Conservation (phyloP, 1,139 yeast species). For the Zhuliangozyma blackwelliae region DNA sequence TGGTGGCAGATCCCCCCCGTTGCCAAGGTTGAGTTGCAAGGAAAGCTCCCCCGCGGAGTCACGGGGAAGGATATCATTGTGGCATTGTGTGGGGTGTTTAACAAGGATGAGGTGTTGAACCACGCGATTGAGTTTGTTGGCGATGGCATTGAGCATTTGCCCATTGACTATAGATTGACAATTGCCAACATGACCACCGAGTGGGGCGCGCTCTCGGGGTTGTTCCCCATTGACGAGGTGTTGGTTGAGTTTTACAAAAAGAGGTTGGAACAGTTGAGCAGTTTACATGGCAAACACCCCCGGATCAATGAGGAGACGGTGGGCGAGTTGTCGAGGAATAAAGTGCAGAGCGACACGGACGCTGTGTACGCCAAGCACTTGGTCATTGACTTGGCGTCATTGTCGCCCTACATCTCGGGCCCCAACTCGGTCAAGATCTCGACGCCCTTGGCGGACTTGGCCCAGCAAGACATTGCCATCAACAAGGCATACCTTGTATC, state of each 20-base stretch:
- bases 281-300: constrained; percentile 90
- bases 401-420: constrained; percentile 91
- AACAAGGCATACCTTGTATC: constrained; percentile 97
- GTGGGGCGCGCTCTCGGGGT: constrained; percentile 98
- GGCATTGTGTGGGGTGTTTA: constrained; percentile 90
- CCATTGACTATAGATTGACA: constrained; percentile 89
- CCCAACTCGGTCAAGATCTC: constrained; percentile 96
- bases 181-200: constrained; percentile 99
- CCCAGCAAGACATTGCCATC: constrained; percentile 68
- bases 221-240: constrained; percentile 87
- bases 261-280: constrained; percentile 56
- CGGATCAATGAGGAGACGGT: constrained; percentile 68
- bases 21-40: constrained; percentile 85
- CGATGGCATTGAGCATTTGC: constrained; percentile 66
- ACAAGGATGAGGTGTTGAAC: constrained; percentile 92
- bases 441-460: constrained; percentile 69
- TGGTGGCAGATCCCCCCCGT: constrained; percentile 99
- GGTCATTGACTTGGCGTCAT: constrained; percentile 72
- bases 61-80: constrained; percentile 97
- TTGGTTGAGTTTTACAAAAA: constrained; percentile 73
- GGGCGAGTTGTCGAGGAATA: constrained; percentile 40
- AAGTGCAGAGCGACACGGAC: constrained; percentile 60
- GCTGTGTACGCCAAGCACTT: constrained; percentile 86
- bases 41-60: constrained; percentile 77
- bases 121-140: constrained; percentile 98